A percentile compares a stretch with the other conserved stretches of the same genome.
These are phyloP conservation scores for Pilasporangium apinafurcum DNA, from an alignment of 352 stramenopile genomes.

Conservation along the genomic window DNA sequence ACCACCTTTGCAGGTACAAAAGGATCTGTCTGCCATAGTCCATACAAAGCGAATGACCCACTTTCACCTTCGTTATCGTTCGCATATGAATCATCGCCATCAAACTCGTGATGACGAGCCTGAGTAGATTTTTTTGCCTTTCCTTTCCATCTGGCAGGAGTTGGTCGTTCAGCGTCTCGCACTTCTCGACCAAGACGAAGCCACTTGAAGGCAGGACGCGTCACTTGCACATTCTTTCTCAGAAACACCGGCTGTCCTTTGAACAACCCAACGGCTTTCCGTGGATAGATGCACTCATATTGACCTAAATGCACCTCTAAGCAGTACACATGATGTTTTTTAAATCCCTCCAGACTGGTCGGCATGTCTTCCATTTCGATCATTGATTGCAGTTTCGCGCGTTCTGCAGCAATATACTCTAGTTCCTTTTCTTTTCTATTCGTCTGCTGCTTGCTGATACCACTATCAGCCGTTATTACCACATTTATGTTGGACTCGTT, in stretches of 20 bases:
- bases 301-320: constrained; percentile 64
- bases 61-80: background rate
- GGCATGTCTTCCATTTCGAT: constrained; percentile 56
- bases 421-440: constrained; percentile 6
- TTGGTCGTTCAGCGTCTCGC: constrained; percentile 32
- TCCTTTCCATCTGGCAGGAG: constrained; percentile 47
- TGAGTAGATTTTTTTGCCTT: constrained; percentile 1
- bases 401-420: constrained; percentile 21
- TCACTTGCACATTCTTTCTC: constrained; percentile 41
- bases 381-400: constrained; percentile 24
- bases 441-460: background rate
- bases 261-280: constrained; percentile 68
- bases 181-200: constrained; percentile 58
- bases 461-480: background rate
- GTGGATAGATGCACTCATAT: constrained; percentile 61
- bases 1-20: constrained; percentile 44
- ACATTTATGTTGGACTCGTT: constrained; percentile 35
- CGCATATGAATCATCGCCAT: constrained; percentile 10
- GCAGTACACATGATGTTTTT: constrained; percentile 74
- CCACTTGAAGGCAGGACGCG: constrained; percentile 67
- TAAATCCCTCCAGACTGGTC: constrained; percentile 67
- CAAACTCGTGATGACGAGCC: constrained; percentile 2
- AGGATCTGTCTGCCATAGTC: constrained; percentile 68
- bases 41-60: constrained; percentile 34
- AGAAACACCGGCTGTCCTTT: constrained; percentile 72